Base-by-base conservation (phyloP, 2,329 filamentous ascomycete genomes). In the Phialophora verrucosa region DNA sequence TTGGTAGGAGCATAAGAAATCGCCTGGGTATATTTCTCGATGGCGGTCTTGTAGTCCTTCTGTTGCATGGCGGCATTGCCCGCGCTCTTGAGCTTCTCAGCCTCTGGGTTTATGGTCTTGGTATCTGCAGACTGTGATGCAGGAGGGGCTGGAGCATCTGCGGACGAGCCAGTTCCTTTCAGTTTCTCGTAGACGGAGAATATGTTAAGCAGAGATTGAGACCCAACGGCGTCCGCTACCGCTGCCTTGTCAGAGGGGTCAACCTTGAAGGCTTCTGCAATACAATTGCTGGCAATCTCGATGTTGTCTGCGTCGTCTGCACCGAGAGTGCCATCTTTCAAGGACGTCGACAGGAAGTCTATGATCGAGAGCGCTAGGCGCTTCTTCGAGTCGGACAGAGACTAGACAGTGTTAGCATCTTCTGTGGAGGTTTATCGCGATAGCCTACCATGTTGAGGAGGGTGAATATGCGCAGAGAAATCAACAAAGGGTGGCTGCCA, bases 131-230 rank as follows among this genome's bases (percentile, higher is more conserved):
- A 79, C 17, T 76, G 72, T 17, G 53, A 17, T 1, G 79, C 68
- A n/a, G 78, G 70, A 4, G 79, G 75, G 23, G 76, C 75, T 72
- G 80, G 76, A 64, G 80, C 76, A 61, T 80, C 76, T 62, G 78
- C 76, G 61, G 83, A 75, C 14, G 79, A 74, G 1, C 80, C 83
- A 77, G 87, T 89, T 66, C 87, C 85, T 82, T 93, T 93, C 71
- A 97, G 87, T 81, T 96, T 97, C 83, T 99, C 95, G 81, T 97
- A 98, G 71, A 97, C 93, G 76, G 88, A 88, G 85, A 96, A 99
- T 82, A 99, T 96, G 79, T 90, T 89, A 68, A 93, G 85, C 68
- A 99, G 89, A 77, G 90, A 93, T 83, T 98, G 93, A 71, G 89
- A 87, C 75, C 93, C 93, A 71, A 96, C 84, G 72, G 93, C 92